phyloP scores from a whole-genome alignment of 2,329 filamentous ascomycete species.

The Sordariomycetes sp. region DNA sequence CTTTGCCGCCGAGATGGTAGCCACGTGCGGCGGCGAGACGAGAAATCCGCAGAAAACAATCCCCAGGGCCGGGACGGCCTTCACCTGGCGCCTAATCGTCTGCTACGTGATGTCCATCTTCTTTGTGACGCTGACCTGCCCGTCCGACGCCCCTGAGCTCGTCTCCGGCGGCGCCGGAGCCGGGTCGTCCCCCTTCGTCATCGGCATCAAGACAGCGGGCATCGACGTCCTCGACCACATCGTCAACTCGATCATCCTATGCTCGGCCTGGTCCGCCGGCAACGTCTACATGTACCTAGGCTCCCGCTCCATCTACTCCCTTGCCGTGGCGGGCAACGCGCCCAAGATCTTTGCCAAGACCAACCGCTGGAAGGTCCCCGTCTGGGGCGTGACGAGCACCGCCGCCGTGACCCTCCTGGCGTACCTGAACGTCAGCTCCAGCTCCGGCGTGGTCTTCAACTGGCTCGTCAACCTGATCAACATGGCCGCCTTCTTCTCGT shows the following conservation, averaged over 20 bases:
- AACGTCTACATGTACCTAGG: constrained; percentile 45
- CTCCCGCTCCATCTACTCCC: constrained; percentile 34
- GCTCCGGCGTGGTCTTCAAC: constrained; percentile 45
- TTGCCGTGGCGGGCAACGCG: constrained; percentile 30
- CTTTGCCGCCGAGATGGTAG: constrained; percentile 19
- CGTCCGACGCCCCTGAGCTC: constrained; percentile 23
- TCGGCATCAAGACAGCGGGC: constrained; percentile 37
- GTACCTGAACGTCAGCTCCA: constrained; percentile 37
- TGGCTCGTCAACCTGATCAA: constrained; percentile 35
- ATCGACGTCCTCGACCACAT: constrained; percentile 39
- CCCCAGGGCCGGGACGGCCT: constrained; percentile 19
- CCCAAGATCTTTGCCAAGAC: constrained; percentile 24
- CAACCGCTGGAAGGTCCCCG: constrained; percentile 10
- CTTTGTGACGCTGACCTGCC: constrained; percentile 24
- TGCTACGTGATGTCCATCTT: constrained; percentile 26
- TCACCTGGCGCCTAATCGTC: constrained; percentile 23
- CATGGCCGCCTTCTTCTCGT: constrained; percentile 9
- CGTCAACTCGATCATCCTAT: constrained; percentile 52
- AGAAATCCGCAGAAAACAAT: constrained; percentile 23
- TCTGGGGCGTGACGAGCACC: not conserved
- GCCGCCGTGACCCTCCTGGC: not conserved
- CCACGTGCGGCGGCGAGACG: constrained; percentile 24
- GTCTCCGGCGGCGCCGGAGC: constrained; percentile 19
- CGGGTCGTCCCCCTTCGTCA: constrained; percentile 44
- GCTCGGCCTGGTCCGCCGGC: constrained; percentile 47